Percentiles rank a stretch among this genome's conserved stretches.
Conservation (phyloP, 2,329 filamentous ascomycete species). For the Pseudophaeomoniella oleicola region DNA sequence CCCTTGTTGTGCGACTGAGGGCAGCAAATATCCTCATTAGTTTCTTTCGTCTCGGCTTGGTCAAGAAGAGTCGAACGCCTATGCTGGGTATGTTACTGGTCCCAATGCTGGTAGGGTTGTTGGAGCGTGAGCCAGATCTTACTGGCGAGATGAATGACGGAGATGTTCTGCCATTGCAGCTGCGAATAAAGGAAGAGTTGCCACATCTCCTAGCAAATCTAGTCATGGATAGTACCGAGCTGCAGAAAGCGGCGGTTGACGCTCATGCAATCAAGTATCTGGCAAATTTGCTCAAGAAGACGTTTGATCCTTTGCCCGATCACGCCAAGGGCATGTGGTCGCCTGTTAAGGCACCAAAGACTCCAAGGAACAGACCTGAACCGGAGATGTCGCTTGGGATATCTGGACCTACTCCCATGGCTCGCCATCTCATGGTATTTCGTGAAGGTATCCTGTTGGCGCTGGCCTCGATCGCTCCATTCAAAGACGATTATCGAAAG, state of each 20-base stretch:
- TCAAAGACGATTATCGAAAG: constrained; percentile 74
- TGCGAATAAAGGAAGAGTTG: constrained; percentile 51
- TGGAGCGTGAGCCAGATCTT: constrained; percentile 36
- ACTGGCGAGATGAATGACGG: constrained; percentile 22
- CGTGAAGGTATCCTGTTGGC: constrained; percentile 65
- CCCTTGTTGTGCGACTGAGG: constrained; percentile 46
- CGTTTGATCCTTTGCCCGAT: constrained; percentile 45
- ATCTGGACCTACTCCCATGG: constrained; percentile 45
- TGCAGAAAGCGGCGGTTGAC: constrained; percentile 74
- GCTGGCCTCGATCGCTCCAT: constrained; percentile 64
- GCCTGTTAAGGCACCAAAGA: constrained; percentile 15
- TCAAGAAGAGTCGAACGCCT: constrained; percentile 48
- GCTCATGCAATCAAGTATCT: constrained; percentile 47
- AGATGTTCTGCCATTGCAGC: constrained; percentile 26
- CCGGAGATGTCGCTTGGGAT: constrained; percentile 39
- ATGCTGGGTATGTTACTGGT: constrained; percentile 54
- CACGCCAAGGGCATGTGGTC: constrained; percentile 41
- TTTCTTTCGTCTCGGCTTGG: constrained; percentile 53
- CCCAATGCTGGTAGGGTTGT: constrained; percentile 52
- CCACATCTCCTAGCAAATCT: constrained; percentile 65
- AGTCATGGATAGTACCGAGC: constrained; percentile 59
- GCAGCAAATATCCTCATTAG: constrained; percentile 55
- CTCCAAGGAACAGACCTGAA: neutral
- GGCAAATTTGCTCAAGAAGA: constrained; percentile 49
- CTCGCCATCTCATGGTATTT: constrained; percentile 57